These are phyloP conservation scores for Trichoderma asperellum DNA, from an alignment of 2,329 filamentous ascomycete genomes.

Conservation along the genomic window DNA sequence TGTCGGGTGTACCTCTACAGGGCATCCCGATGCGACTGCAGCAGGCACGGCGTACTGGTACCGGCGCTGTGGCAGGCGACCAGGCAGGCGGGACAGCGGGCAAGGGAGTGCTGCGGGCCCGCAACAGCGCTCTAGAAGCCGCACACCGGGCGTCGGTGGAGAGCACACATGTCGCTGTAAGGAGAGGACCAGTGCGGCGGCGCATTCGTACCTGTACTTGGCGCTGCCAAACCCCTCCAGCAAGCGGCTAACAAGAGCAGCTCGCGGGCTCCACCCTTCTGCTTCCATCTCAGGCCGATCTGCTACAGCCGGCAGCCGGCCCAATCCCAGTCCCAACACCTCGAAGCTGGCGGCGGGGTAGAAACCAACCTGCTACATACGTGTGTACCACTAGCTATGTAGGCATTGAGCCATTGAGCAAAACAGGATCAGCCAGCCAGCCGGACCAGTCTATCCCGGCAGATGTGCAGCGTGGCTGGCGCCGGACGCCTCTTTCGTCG, in stretches of 20 bases:
- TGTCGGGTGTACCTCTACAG: not conserved
- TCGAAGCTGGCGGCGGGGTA: not conserved
- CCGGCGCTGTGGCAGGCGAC: not conserved
- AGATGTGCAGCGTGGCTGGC: conserved; percentile 3
- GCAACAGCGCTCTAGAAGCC: not conserved
- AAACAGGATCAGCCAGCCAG: not conserved
- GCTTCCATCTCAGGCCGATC: conserved; percentile 1
- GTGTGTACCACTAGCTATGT: too few species aligned
- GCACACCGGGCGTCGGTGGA: not conserved
- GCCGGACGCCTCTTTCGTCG: not conserved
- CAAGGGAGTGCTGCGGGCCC: not conserved
- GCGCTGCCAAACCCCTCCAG: not conserved
- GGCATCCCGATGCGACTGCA: not conserved
- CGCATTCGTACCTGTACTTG: not conserved
- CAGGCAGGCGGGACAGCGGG: not conserved
- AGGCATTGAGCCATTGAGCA: not conserved
- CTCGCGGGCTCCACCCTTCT: conserved; percentile 4
- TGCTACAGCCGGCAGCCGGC: conserved; percentile 4
- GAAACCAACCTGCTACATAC: not conserved
- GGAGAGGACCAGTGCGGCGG: not conserved
- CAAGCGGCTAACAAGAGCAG: not conserved
- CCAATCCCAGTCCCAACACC: conserved; percentile 8
- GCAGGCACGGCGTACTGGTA: not conserved
- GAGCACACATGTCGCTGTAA: not conserved
- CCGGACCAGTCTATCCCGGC: not conserved